Percentiles rank a stretch among this genome's conserved stretches.
These are phyloP conservation scores for Serendipita sp. DNA, from an alignment of 768 basidiomycete genomes.

Conservation along the genomic window DNA sequence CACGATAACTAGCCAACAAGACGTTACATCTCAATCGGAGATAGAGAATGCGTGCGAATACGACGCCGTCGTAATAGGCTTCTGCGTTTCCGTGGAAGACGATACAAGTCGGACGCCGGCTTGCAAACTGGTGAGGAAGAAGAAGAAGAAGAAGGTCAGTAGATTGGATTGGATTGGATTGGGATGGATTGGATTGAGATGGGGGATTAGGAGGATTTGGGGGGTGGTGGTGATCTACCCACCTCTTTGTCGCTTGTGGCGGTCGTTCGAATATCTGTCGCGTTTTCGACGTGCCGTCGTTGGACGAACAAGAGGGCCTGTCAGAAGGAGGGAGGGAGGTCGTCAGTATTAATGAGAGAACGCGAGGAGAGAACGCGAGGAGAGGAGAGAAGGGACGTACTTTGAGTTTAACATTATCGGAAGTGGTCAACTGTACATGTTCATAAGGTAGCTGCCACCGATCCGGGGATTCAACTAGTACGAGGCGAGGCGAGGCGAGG, in stretches of 20 bases:
- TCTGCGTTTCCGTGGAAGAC: slow-evolving; percentile 29
- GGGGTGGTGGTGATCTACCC: not conserved
- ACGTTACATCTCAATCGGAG: slow-evolving; percentile 24
- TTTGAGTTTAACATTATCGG: slow-evolving; percentile 24
- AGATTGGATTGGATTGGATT: not conserved
- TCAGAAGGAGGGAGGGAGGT: not conserved
- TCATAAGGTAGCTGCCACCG: slow-evolving; percentile 21
- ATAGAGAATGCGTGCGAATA: slow-evolving; percentile 25
- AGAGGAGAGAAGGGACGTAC: slow-evolving; percentile 15
- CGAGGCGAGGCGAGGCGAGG: not conserved
- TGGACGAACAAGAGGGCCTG: not conserved
- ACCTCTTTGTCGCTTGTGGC: not conserved
- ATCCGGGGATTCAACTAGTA: slow-evolving; percentile 13
- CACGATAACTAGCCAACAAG: slow-evolving; percentile 28
- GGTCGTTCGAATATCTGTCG: not conserved
- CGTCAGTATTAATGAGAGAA: no score
- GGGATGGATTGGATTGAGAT: not conserved
- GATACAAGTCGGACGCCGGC: slow-evolving; percentile 22
- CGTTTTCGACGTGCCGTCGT: slow-evolving; percentile 11
- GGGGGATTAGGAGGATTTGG: not conserved
- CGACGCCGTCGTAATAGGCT: slow-evolving; percentile 24
- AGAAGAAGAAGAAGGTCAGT: not conserved
- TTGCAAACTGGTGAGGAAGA: not conserved
- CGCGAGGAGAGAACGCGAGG: no score
- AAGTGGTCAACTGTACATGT: slow-evolving; percentile 21